Evolutionary conservation across 768 basidiomycete species (phyloP), one percentile per base, ranked within the genome.

Genomic region (Tylopilus sp.): DNA sequence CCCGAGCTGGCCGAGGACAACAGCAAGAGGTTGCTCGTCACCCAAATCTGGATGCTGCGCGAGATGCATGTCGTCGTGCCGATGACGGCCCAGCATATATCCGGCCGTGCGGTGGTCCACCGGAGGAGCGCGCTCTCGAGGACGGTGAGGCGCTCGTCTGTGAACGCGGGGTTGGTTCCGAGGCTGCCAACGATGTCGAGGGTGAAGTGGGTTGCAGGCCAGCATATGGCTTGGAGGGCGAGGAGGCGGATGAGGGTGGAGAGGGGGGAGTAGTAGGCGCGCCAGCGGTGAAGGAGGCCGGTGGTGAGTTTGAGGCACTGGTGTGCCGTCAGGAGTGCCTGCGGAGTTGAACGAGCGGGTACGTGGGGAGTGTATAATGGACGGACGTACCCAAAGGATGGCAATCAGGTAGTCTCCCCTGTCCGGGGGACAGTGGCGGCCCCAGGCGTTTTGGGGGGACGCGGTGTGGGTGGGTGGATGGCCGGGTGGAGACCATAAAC

Each of bases 191-290:
- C 76, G 44, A 93, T 71, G 47, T 75, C 79, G 28, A 95, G 81
- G 1, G 91, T 95, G 35, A 91, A 69, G 57, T 91, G 88, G 5
- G 94, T 97, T 4, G 91, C 86, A 2, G 92, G 91, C 94, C 94
- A 98, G 71, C 95, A 98, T 52, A 98, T 94, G 17, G 91, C 90
- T 65, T 98, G 95, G 0, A 98, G 75, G 0, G 91, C 95, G 49
- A 98, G 78, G 4, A 98, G 83, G 15, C 95, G 87, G 61, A 97
- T 88, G 55, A 98, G 81, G 2, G 94, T 91, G 4, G 95, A 81
- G 23, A 91, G 74, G 0, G 91, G 86, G 0, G 90, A 80, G 66
- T 98, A 98, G 71, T 97, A 95, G 0, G 88, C 77, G 20, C 85
- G 78, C 95, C 95, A 98, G 42, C 95, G 84, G 26, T 82, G 81